These are phyloP conservation scores for Aurantiochytrium sp. DNA, from an alignment of 108 stramenopile species.

Conservation along the genomic window DNA sequence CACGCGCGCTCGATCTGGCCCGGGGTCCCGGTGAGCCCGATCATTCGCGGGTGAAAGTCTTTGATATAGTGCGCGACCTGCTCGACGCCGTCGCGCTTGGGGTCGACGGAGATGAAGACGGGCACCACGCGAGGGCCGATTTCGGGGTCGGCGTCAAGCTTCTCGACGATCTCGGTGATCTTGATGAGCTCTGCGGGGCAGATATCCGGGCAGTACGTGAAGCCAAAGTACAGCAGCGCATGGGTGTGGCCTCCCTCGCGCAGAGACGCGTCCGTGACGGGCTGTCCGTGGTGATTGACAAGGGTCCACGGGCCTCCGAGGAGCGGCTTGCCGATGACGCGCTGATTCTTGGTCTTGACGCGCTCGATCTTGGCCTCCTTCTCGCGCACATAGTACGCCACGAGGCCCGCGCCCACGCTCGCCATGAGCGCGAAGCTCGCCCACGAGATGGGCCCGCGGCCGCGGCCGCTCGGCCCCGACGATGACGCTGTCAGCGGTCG, in stretches of 20 bases:
- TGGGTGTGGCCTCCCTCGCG: conserved; percentile 41
- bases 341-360: neutral
- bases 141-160: conserved; percentile 56
- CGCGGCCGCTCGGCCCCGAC: neutral
- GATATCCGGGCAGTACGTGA: conserved; percentile 99
- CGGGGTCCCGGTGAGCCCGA: conserved; percentile 78
- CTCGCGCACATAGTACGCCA: neutral
- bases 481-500: no score
- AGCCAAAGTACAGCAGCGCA: conserved; percentile 92
- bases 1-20: conserved; percentile 89
- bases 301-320: conserved; percentile 61
- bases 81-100: conserved; percentile 87
- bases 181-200: conserved; percentile 99
- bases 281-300: conserved; percentile 54
- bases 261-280: conserved; percentile 56
- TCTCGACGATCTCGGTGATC: conserved; percentile 84
- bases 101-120: conserved; percentile 94
- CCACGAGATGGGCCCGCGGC: conserved; percentile 34
- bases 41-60: conserved; percentile 87
- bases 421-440: neutral
- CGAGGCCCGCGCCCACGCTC: neutral
- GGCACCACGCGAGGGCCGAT: conserved; percentile 45
- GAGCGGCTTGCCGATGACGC: conserved; percentile 50
- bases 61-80: conserved; percentile 83
- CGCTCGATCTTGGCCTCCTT: neutral